Percentiles rank a stretch among this genome's conserved stretches.
These are phyloP conservation scores for Aspergillus felis DNA, from an alignment of 2,329 filamentous ascomycete genomes.

Conservation along the genomic window DNA sequence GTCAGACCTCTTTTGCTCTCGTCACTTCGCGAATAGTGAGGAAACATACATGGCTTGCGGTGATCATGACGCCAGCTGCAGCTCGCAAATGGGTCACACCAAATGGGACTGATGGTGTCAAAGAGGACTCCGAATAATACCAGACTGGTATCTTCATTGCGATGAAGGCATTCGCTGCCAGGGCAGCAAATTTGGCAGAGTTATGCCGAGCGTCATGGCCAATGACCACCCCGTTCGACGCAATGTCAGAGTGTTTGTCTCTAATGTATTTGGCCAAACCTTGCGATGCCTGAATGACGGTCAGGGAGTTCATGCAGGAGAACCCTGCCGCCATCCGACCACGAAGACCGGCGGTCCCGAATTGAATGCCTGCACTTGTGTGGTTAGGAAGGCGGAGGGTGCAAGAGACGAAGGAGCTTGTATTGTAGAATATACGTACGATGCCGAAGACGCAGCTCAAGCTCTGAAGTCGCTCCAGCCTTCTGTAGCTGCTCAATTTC, in stretches of 20 bases:
- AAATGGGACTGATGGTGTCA: constrained; percentile 62
- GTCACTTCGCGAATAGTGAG: neutral
- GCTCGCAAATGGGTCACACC: constrained; percentile 52
- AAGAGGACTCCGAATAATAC: constrained; percentile 54
- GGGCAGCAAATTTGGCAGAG: constrained; percentile 56
- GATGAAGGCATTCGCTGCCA: constrained; percentile 58
- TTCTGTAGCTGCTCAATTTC: constrained; percentile 53
- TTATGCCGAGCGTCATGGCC: constrained; percentile 62
- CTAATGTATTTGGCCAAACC: constrained; percentile 60
- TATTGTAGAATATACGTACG: constrained; percentile 31
- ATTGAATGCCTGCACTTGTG: constrained; percentile 47
- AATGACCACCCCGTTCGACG: constrained; percentile 53
- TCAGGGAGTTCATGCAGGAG: constrained; percentile 57
- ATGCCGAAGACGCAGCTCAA: constrained; percentile 51
- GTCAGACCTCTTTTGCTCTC: constrained; percentile 2
- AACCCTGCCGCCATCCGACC: constrained; percentile 65
- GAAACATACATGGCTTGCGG: constrained; percentile 54
- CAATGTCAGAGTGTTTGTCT: constrained; percentile 40
- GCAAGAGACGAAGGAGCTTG: neutral
- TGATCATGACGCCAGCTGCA: constrained; percentile 62
- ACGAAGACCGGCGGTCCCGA: constrained; percentile 60
- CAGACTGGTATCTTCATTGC: constrained; percentile 56
- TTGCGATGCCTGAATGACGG: constrained; percentile 61
- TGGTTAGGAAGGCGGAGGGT: constrained; percentile 7
- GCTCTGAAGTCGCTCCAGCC: constrained; percentile 43